Percentiles rank a stretch among this genome's conserved stretches.
phyloP scores from a whole-genome alignment of 2,329 filamentous ascomycete genomes.

The Escovopsis weberi region DNA sequence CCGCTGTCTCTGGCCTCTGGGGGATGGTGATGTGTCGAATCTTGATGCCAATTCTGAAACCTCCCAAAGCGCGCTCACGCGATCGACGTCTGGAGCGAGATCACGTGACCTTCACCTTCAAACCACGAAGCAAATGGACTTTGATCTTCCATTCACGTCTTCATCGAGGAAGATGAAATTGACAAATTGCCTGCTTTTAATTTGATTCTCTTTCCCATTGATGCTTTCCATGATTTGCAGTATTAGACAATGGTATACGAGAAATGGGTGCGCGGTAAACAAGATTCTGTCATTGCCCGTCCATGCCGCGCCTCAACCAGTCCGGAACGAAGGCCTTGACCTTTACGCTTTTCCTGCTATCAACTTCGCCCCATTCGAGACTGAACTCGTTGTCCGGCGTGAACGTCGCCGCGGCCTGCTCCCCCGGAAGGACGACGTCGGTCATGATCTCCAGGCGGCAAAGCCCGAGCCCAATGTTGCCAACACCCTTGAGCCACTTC shows the following conservation, averaged over 20 bases:
- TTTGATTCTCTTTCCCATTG: not conserved
- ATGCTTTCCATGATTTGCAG: not conserved
- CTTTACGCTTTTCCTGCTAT: slow-evolving; percentile 26
- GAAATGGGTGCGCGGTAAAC: not conserved
- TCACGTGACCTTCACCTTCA: not conserved
- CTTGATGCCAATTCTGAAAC: not conserved
- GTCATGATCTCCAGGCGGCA: slow-evolving; percentile 89
- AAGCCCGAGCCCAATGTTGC: slow-evolving; percentile 74
- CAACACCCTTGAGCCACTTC: slow-evolving; percentile 64
- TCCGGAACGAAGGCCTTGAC: slow-evolving; percentile 72
- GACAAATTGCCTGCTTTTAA: too few relatives aligned
- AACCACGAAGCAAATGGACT: not conserved
- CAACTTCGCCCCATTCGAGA: slow-evolving; percentile 35
- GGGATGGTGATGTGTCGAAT: not conserved
- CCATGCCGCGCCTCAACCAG: slow-evolving; percentile 44
- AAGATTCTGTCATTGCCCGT: slow-evolving; percentile 10
- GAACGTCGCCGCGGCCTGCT: slow-evolving; percentile 48
- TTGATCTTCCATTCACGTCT: too few relatives aligned
- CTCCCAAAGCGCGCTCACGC: not conserved
- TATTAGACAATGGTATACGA: not conserved
- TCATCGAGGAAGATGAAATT: not conserved
- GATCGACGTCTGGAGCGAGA: not conserved
- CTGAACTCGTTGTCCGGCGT: slow-evolving; percentile 48
- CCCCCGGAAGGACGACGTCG: slow-evolving; percentile 55
- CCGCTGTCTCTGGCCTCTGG: too few relatives aligned